phyloP scores from a whole-genome alignment of 1,284 basidiomycete genomes.

The Ustilago tritici region DNA sequence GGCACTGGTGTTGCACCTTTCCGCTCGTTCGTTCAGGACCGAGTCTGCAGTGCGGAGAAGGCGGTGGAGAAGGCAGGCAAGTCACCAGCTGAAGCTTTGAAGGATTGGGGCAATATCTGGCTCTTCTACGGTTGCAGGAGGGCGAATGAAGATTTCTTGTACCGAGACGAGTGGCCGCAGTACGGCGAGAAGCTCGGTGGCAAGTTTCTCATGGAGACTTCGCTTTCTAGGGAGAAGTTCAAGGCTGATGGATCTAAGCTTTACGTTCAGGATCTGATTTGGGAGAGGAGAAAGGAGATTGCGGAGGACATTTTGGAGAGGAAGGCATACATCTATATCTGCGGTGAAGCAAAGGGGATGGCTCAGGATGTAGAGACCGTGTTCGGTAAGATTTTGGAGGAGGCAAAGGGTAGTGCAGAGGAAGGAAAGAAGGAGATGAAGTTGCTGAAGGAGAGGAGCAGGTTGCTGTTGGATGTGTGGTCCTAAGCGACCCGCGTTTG shows the following conservation, averaged over 20 bases:
- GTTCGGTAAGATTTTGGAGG: conserved; percentile 85
- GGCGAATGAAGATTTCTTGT: conserved; percentile 88
- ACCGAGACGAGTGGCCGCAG: conserved; percentile 92
- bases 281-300: conserved; percentile 73
- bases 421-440: conserved; percentile 69
- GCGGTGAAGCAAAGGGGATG: conserved; percentile 97
- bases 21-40: conserved; percentile 97
- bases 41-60: conserved; percentile 91
- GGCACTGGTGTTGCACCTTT: conserved; percentile 98
- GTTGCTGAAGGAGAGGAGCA: conserved; percentile 57
- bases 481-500: conserved; percentile 12
- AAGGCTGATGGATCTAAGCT: conserved; percentile 91
- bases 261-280: conserved; percentile 86
- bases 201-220: conserved; percentile 87
- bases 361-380: conserved; percentile 91
- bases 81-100: conserved; percentile 86
- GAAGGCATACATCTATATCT: conserved; percentile 81
- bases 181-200: conserved; percentile 87
- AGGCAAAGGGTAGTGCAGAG: conserved; percentile 87
- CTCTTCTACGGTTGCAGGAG: conserved; percentile 96
- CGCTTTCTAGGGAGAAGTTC: conserved; percentile 83
- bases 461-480: conserved; percentile 52
- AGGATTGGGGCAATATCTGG: conserved; percentile 93
- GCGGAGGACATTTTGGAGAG: conserved; percentile 89
- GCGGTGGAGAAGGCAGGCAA: conserved; percentile 86